Percentiles rank a stretch among this genome's conserved stretches.
Conservation (phyloP, 2,329 filamentous ascomycete genomes). For the Epichloe aotearoae region DNA sequence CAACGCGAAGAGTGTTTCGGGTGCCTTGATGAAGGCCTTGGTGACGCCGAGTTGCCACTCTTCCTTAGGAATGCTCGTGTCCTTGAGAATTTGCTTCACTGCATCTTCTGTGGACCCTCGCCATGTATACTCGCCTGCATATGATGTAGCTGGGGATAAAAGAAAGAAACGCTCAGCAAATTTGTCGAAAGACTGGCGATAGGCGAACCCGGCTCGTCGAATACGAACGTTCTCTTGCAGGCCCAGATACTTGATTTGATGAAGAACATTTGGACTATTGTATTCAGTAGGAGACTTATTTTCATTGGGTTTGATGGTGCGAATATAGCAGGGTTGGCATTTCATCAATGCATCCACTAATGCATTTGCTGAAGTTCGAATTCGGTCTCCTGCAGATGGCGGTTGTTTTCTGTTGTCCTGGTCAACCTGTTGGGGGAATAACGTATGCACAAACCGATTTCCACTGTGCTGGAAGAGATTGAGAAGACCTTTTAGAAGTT, state of each 20-base stretch:
- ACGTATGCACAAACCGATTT: constrained; percentile 71
- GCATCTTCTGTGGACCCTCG: constrained; percentile 76
- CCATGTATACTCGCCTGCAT: constrained; percentile 96
- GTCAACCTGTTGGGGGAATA: constrained; percentile 85
- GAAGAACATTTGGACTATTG: constrained; percentile 80
- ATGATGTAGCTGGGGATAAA: constrained; percentile 84
- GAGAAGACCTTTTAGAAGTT: constrained; percentile 84
- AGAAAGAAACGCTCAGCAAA: constrained; percentile 97
- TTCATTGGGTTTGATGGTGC: constrained; percentile 98
- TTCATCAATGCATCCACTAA: constrained; percentile 94
- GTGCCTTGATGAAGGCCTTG: constrained; percentile 96
- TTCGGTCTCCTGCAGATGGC: constrained; percentile 91
- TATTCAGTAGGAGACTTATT: constrained; percentile 95
- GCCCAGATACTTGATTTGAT: constrained; percentile 98
- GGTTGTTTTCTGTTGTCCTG: constrained; percentile 91
- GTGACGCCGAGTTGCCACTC: constrained; percentile 96
- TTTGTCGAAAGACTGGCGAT: constrained; percentile 93
- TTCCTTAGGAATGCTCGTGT: constrained; percentile 87
- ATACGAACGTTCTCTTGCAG: constrained; percentile 99
- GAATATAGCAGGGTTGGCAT: constrained; percentile 92
- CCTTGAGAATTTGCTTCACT: constrained; percentile 84
- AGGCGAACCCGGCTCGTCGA: constrained; percentile 88
- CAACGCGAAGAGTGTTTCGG: constrained; percentile 88
- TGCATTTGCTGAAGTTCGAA: constrained; percentile 87
- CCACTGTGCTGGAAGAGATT: constrained; percentile 73